Conservation (phyloP, 108 stramenopile genomes). For the Chaetoceros muelleri region DNA sequence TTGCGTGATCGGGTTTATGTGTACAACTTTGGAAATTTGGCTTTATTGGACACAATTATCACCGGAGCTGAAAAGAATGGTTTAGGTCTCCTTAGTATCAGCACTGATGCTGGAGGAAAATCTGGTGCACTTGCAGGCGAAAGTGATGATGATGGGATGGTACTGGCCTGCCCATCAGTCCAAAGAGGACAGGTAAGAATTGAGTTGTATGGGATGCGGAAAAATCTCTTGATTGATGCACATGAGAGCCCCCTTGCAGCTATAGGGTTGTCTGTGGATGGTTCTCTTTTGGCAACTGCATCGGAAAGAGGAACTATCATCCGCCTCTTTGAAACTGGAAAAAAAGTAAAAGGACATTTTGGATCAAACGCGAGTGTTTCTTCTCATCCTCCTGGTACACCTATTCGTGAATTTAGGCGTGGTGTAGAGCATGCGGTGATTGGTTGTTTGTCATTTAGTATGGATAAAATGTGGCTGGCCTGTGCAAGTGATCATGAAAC, state of each 20-base stretch:
- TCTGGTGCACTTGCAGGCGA: constrained; percentile 14
- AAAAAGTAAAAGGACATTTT: constrained; percentile 38
- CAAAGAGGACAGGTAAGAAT: constrained; percentile 88
- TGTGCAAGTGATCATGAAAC: constrained; percentile 94
- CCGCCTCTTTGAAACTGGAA: constrained; percentile 85
- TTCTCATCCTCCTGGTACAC: constrained; percentile 17
- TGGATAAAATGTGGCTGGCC: constrained; percentile 75
- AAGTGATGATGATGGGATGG: constrained; percentile 54
- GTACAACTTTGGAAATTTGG: constrained; percentile 89
- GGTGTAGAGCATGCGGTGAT: constrained; percentile 92
- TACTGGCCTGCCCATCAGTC: constrained; percentile 90
- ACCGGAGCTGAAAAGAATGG: constrained; percentile 71
- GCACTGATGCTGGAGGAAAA: constrained; percentile 53
- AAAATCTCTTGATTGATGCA: constrained; percentile 80
- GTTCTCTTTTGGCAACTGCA: constrained; percentile 85
- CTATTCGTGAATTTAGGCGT: constrained; percentile 82
- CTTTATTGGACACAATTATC: constrained; percentile 87
- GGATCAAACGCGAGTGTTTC: constrained; percentile 35
- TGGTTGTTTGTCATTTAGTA: constrained; percentile 82
- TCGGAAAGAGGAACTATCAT: constrained; percentile 91
- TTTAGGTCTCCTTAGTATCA: constrained; percentile 80
- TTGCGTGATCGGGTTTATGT: constrained; percentile 88
- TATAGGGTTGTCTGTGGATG: constrained; percentile 79
- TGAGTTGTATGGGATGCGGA: constrained; percentile 88
- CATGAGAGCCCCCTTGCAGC: constrained; percentile 87